phyloP scores from a whole-genome alignment of 768 basidiomycete species.

The Calocybe gangraenosa region DNA sequence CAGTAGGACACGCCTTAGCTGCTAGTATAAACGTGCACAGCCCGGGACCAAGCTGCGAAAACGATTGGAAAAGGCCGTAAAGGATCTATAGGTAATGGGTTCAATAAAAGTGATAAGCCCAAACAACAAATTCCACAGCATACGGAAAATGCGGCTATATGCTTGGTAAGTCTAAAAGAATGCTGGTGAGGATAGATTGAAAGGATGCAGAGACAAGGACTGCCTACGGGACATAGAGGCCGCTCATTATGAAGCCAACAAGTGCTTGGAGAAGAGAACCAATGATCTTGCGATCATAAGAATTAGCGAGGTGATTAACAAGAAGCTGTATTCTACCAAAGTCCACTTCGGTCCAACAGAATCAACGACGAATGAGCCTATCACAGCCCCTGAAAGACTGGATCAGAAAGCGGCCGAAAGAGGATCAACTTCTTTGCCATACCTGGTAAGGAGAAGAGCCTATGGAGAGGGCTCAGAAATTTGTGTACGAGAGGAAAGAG shows the following conservation, averaged over 20 bases:
- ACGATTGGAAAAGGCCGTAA: slow-evolving; percentile 84
- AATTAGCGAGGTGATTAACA: neutral
- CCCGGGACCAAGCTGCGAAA: slow-evolving; percentile 87
- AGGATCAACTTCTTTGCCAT: too few species aligned
- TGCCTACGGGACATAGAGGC: slow-evolving; percentile 52
- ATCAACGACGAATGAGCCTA: slow-evolving; percentile 73
- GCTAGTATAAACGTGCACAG: slow-evolving; percentile 83
- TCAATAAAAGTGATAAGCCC: neutral
- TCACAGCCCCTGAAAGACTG: slow-evolving; percentile 41
- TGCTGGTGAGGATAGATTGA: neutral
- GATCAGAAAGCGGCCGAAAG: slow-evolving; percentile 35
- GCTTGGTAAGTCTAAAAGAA: slow-evolving; percentile 39
- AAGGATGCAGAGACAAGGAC: neutral
- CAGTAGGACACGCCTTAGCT: slow-evolving; percentile 78
- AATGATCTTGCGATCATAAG: slow-evolving; percentile 39
- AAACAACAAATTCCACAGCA: too few species aligned
- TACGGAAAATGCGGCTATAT: slow-evolving; percentile 74
- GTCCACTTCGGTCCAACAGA: slow-evolving; percentile 69
- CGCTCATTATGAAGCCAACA: slow-evolving; percentile 86
- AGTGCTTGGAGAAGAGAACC: slow-evolving; percentile 65
- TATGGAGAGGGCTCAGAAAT: slow-evolving; percentile 5
- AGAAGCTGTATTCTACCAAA: slow-evolving; percentile 42
- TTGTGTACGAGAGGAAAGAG: neutral
- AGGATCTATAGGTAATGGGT: slow-evolving; percentile 42
- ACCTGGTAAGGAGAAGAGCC: slow-evolving; percentile 37